Evolutionary conservation across 345 rosid species (phyloP).

Genomic region (Bruguiera gymnorhiza): DNA sequence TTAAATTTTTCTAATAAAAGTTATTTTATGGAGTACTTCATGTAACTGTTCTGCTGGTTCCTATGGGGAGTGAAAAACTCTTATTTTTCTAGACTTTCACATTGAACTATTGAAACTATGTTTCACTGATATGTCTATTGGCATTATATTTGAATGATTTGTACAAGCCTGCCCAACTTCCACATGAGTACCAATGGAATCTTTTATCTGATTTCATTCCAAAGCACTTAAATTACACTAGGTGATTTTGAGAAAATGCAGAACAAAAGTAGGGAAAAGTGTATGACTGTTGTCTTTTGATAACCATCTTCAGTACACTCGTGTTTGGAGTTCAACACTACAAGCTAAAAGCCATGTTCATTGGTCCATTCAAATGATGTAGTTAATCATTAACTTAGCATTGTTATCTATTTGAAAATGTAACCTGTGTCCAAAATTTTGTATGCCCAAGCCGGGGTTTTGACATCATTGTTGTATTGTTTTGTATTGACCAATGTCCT

Average conservation of each 20-base stretch:
- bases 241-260: not conserved
- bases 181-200: not conserved
- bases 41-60: not conserved
- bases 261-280: not conserved
- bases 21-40: not conserved
- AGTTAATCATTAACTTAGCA: no score
- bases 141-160: not conserved
- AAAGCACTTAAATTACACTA: not conserved
- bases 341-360: no score
- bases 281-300: no score
- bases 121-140: not conserved
- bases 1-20: no score
- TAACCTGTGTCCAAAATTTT: no score
- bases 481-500: no score
- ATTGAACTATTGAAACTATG: not conserved
- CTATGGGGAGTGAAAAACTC: not conserved
- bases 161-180: not conserved
- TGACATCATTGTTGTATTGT: no score
- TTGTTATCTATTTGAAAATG: no score
- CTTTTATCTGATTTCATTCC: not conserved
- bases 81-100: not conserved
- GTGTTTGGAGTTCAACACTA: no score
- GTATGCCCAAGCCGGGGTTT: no score
- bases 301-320: no score
- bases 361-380: no score